Conservation (phyloP, 1,139 yeast genomes). For the Hansenula sp. region DNA sequence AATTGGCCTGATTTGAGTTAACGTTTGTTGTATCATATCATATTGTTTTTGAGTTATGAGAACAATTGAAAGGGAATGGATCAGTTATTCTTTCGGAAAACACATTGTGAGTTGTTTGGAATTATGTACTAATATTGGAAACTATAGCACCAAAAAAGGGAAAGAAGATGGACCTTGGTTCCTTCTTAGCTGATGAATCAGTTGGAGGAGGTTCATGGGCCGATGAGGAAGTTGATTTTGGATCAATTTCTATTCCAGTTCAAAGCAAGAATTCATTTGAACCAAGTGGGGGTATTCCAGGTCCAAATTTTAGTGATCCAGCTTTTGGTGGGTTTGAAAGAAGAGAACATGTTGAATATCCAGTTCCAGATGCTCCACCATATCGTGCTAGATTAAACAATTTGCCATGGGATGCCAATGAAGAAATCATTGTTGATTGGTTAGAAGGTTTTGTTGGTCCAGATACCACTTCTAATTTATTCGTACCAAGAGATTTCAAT, state of each 20-base stretch:
- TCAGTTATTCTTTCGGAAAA: background rate
- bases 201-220: conserved; percentile 73
- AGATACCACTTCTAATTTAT: conserved; percentile 48
- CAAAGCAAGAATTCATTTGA: conserved; percentile 14
- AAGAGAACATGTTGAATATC: conserved; percentile 61
- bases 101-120: background rate
- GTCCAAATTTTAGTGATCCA: conserved; percentile 32
- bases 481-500: conserved; percentile 65
- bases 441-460: conserved; percentile 61
- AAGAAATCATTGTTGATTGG: conserved; percentile 61
- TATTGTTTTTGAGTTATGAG: too few relatives aligned
- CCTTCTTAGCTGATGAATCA: conserved; percentile 49
- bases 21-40: too few relatives aligned
- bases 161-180: conserved; percentile 50
- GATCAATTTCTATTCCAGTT: conserved; percentile 25
- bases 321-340: conserved; percentile 30
- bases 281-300: conserved; percentile 19
- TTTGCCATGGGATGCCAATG: conserved; percentile 79
- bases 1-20: background rate
- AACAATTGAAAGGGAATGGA: too few relatives aligned
- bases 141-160: conserved; percentile 50
- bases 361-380: conserved; percentile 91
- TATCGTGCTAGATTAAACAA: conserved; percentile 84
- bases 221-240: conserved; percentile 69
- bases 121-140: background rate